Percentiles rank a stretch among this genome's conserved stretches.
phyloP scores from a whole-genome alignment of 2,329 filamentous ascomycete species.

The Dactylonectria macrodidyma region DNA sequence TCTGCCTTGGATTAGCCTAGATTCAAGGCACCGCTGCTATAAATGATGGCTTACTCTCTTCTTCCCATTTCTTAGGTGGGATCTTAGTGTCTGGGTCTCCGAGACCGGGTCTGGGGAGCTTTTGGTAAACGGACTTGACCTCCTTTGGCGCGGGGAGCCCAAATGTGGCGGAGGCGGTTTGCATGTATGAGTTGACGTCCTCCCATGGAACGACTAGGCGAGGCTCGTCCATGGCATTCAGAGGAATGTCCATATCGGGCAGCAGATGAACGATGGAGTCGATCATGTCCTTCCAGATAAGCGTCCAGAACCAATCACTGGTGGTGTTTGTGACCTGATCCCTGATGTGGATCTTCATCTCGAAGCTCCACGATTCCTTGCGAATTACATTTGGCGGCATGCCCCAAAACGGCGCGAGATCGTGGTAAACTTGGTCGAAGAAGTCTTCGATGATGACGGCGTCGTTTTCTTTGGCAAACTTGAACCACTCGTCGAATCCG shows the following conservation, averaged over 20 bases:
- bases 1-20: constrained; percentile 50
- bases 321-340: constrained; percentile 65
- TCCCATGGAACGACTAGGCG: constrained; percentile 76
- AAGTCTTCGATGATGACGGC: constrained; percentile 74
- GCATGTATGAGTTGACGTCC: constrained; percentile 69
- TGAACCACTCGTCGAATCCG: constrained; percentile 73
- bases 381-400: constrained; percentile 63
- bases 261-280: constrained; percentile 68
- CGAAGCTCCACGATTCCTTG: constrained; percentile 67
- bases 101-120: constrained; percentile 57
- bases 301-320: constrained; percentile 72
- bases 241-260: constrained; percentile 77
- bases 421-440: constrained; percentile 75
- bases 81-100: constrained; percentile 53
- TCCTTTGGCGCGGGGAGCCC: constrained; percentile 60
- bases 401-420: constrained; percentile 72
- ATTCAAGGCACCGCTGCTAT: too few relatives aligned
- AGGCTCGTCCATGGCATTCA: constrained; percentile 79
- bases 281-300: constrained; percentile 70
- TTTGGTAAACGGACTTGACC: constrained; percentile 61
- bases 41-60: constrained; percentile 58
- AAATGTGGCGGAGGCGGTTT: constrained; percentile 64
- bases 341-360: constrained; percentile 74
- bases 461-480: constrained; percentile 66
- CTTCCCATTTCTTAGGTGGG: constrained; percentile 64